Evolutionary conservation across 257 asterid species (phyloP), one percentile per base, ranked within the genome.

Genomic region (Nicotiana noctiflora): DNA sequence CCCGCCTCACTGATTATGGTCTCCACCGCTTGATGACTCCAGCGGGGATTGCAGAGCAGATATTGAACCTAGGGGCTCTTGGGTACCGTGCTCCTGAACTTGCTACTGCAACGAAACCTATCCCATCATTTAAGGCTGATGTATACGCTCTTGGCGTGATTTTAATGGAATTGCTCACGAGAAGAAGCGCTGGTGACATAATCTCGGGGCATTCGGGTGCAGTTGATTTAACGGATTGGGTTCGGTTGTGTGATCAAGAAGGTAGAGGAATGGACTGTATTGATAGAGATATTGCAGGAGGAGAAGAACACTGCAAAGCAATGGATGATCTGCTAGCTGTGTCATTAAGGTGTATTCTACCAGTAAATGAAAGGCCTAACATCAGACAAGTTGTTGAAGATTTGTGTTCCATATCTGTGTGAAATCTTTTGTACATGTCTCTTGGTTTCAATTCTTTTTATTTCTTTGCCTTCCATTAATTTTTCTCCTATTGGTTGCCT

Each of bases 171-270:
- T 68, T 96, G 81, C 84, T 96, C 83, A 96, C 99, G 1, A 85
- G 98, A 84, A 94, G 97, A 88, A 94, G 99, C 80, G 99, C 99
- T 0, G 99, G 99, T 17, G 99, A 96, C 83, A 94, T 96, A 2
- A 96, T 96, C 77, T 96, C 99, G 1, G 97, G 98, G 13, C 97
- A 90, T 34, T 87, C 99, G 0, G 98, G 98, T 1, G 98, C 98
- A 0, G 99, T 96, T 40, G 99, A 96, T 88, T 94, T 96, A 5
- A 92, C 98, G 2, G 99, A 96, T 75, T 96, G 99, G 99, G 96
- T 96, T 46, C 83, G 97, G 5, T 86, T 96, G 11, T 94, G 97
- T 56, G 94, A 92, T 84, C 92, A 87, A 79, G 97, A 96, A 81
- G 97, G 98, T 62, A 85, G 98, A 61, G 96, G 95, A 34, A 87